These are phyloP conservation scores for Eleusine coracana DNA, from an alignment of 176 grass and related monocot genomes.

Conservation along the genomic window DNA sequence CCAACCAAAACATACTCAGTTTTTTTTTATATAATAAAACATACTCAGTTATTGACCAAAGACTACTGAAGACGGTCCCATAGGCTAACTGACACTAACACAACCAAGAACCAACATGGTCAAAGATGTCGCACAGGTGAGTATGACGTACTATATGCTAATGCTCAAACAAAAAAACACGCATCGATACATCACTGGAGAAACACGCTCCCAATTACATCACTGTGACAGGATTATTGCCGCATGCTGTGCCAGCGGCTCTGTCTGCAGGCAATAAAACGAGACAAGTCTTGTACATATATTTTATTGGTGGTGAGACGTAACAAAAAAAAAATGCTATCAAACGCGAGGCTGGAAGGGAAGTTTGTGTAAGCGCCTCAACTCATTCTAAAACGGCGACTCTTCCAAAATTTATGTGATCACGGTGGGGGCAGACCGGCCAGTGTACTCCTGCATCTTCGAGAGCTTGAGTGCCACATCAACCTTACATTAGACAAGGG, in stretches of 20 bases:
- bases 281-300: slow-evolving; percentile 28
- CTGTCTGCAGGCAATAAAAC: slow-evolving; percentile 30
- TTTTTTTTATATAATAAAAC: no score
- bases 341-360: slow-evolving; percentile 26
- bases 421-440: slow-evolving; percentile 86
- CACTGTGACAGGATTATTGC: slow-evolving; percentile 42
- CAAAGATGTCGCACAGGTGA: background rate
- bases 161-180: background rate
- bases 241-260: slow-evolving; percentile 28
- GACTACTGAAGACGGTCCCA: background rate
- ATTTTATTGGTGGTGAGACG: slow-evolving; percentile 45
- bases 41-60: no score
- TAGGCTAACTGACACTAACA: background rate
- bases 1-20: background rate
- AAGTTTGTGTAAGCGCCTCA: slow-evolving; percentile 17
- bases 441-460: slow-evolving; percentile 83
- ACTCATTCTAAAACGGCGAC: slow-evolving; percentile 16
- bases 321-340: slow-evolving; percentile 30
- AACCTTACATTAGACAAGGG: slow-evolving; percentile 43
- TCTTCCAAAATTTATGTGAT: slow-evolving; percentile 70
- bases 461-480: slow-evolving; percentile 83
- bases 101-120: background rate
- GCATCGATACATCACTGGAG: slow-evolving; percentile 27
- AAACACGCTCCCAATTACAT: slow-evolving; percentile 28
- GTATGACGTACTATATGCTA: background rate